A percentile compares a stretch with the other conserved stretches of the same genome.
phyloP scores from a whole-genome alignment of 345 rosid genomes.

The Eucalyptus curtisii region DNA sequence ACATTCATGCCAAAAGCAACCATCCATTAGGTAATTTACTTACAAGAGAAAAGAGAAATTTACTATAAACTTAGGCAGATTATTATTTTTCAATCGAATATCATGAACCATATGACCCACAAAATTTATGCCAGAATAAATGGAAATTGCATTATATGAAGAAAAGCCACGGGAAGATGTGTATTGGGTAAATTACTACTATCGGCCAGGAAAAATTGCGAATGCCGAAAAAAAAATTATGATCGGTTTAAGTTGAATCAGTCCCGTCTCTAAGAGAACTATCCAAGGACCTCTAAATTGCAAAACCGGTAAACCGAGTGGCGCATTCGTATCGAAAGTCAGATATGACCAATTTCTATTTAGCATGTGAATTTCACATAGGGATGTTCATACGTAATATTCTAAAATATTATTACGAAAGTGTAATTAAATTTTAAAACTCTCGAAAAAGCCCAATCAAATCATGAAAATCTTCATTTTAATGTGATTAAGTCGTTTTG shows the following conservation, averaged over 20 bases:
- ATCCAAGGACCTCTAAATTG: not conserved
- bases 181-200: not conserved
- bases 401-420: not conserved
- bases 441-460: rapidly evolving
- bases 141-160: not conserved
- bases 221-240: not conserved
- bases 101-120: not conserved
- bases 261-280: not conserved
- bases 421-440: rapidly evolving
- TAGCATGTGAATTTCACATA: not conserved
- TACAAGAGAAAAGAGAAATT: not conserved
- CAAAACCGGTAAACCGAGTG: not conserved
- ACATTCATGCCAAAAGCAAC: not conserved
- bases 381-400: not conserved
- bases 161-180: not conserved
- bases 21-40: not conserved
- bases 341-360: not conserved
- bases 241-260: not conserved
- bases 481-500: rapidly evolving
- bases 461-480: too few relatives aligned
- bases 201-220: not conserved
- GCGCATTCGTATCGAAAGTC: not conserved
- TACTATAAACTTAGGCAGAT: not conserved
- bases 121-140: not conserved
- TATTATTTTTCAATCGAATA: not conserved